A percentile compares a stretch with the other conserved stretches of the same genome.
Conservation (phyloP, 148 eudicot genomes). For the Cornus suecica region DNA sequence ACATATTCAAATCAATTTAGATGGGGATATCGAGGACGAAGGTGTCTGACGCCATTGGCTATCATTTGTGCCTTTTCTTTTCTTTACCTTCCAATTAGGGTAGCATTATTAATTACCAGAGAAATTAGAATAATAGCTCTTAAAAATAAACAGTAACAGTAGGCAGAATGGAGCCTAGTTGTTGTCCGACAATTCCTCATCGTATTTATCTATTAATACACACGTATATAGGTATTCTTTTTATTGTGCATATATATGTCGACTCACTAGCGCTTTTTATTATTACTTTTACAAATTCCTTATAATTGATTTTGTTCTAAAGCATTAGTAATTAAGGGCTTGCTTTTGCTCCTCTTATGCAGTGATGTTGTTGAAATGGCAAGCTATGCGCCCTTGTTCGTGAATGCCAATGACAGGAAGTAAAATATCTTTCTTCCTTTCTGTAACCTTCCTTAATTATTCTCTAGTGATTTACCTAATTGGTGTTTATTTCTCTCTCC, state of each 20-base stretch:
- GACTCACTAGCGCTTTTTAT: not conserved
- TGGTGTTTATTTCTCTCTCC: not conserved
- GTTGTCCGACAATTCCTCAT: not conserved
- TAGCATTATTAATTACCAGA: not conserved
- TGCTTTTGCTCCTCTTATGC: slow-evolving; percentile 29
- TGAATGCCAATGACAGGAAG: slow-evolving; percentile 63
- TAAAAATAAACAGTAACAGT: not conserved
- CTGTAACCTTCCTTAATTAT: not conserved
- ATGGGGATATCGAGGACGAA: not conserved
- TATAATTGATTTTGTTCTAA: no score
- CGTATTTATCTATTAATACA: not conserved
- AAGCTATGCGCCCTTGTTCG: slow-evolving; percentile 90
- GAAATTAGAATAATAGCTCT: not conserved
- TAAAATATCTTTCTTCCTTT: slow-evolving; percentile 16
- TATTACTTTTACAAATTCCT: not conserved
- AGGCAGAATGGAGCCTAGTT: not conserved
- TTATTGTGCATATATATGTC: not conserved
- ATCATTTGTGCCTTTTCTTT: not conserved
- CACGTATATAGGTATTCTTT: not conserved
- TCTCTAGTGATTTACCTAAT: slow-evolving; percentile 2
- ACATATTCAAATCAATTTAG: not conserved
- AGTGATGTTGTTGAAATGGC: slow-evolving; percentile 91
- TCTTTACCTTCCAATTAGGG: not conserved
- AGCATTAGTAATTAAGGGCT: slow-evolving; percentile 2
- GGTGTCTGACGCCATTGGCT: not conserved